Evolutionary conservation across 257 asterid species (phyloP).

Genomic region (Fraxinus pennsylvanica): DNA sequence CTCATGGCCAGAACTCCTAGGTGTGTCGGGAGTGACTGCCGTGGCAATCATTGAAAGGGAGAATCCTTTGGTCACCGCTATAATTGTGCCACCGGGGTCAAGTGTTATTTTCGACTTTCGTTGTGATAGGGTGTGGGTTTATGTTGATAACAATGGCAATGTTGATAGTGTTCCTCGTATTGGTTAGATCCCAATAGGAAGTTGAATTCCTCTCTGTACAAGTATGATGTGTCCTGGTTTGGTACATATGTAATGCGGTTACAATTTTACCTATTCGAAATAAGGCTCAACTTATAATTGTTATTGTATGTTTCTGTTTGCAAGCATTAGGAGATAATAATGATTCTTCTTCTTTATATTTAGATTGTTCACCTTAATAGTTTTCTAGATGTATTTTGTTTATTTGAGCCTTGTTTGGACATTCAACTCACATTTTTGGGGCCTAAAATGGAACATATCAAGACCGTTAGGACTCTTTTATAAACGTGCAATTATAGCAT

Average conservation of each 20-base stretch:
- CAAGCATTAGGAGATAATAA: too few species aligned
- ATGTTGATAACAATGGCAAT: constrained; percentile 14
- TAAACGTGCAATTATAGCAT: too few species aligned
- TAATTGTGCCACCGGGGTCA: constrained; percentile 24
- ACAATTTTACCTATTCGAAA: too few species aligned
- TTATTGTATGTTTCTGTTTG: too few species aligned
- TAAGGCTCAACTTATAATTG: too few species aligned
- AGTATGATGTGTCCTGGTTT: neutral
- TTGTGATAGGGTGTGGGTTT: constrained; percentile 36
- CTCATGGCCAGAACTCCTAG: constrained; percentile 33
- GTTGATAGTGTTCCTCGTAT: constrained; percentile 15
- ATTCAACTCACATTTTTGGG: too few species aligned
- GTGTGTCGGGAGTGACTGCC: constrained; percentile 15
- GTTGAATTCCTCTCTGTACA: neutral
- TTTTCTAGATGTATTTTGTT: too few species aligned
- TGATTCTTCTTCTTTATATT: too few species aligned
- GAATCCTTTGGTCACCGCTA: constrained; percentile 18
- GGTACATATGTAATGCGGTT: too few species aligned
- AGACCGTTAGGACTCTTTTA: too few species aligned
- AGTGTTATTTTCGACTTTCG: neutral
- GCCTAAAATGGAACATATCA: neutral
- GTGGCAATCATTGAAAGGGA: constrained; percentile 13
- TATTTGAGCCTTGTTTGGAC: too few species aligned
- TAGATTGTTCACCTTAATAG: too few species aligned
- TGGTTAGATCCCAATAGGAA: constrained; percentile 18